Base-by-base conservation (phyloP, 1,284 basidiomycete genomes). In the Tremellales sp. region DNA sequence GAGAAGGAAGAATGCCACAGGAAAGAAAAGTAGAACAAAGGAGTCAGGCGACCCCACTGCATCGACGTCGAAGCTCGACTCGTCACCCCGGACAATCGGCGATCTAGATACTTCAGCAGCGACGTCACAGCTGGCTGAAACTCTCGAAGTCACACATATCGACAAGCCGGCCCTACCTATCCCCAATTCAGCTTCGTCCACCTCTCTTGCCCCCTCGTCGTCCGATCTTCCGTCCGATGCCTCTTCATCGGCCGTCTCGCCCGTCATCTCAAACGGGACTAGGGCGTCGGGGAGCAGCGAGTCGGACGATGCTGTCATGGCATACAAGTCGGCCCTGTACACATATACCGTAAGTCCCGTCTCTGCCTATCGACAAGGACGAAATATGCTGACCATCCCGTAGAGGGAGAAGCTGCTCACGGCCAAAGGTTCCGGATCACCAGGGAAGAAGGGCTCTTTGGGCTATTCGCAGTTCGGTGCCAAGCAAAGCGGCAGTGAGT, bases 401-500 rank as follows among this genome's bases (percentile, higher is more conserved):
- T n/a, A n/a, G n/a, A n/a, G n/a, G n/a, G n/a, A n/a, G n/a, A n/a
- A n/a, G n/a, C 11, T 17, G 6, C 22, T 17, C 26, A 3, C 7
- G 23, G 56, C 49, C 37, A 53, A 26, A 27, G 33, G 3, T 43
- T 55, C 13, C 53, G 53, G 29, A 50, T 55, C 43, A 53, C 25
- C 36, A 51, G 22, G 37, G 51, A 21, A 43, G 48, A 40, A 47
- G 53, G 36, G 40, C 45, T n/a, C 51, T 40, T 7, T 39, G 36
- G 17, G 17, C 17, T 8, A 17, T 17, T 12, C 37, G 24, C 19
- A 39, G 33, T 60, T 60, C 37, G 55, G 54, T 17, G 19, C 36
- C 4, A 60, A 53, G 40, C 52, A 54, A 29, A 54, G 52, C 24
- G 57, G 54, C 6, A 57, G 57, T 60, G 48, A 57, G 57, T 57